A percentile compares a stretch with the other conserved stretches of the same genome.
phyloP scores from a whole-genome alignment of 1,284 basidiomycete genomes.

The Pyrrhoderma lamaoense region DNA sequence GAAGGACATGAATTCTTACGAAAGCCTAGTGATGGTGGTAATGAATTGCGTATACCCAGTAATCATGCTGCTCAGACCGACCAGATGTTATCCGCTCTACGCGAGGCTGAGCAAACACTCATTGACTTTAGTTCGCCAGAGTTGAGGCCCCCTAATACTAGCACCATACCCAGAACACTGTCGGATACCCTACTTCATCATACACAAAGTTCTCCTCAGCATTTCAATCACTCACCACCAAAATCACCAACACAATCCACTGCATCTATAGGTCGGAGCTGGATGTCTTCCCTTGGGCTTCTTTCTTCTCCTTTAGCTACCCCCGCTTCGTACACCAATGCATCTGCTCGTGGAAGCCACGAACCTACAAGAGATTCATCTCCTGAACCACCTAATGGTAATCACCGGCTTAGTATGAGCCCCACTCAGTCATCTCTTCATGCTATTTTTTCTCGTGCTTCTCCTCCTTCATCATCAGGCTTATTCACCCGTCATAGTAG shows the following conservation, averaged over 20 bases:
- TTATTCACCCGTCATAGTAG: not conserved
- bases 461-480: not conserved
- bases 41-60: not conserved
- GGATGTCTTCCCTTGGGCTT: conserved; percentile 21
- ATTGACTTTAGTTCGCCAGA: conserved; percentile 8
- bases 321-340: conserved; percentile 12
- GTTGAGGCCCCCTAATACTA: conserved; percentile 4
- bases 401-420: not conserved
- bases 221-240: conserved; percentile 2
- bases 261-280: conserved; percentile 18
- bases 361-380: not conserved
- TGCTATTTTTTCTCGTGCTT: conserved; percentile 9
- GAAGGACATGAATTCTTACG: no score
- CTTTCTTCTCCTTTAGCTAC: conserved; percentile 13
- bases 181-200: conserved; percentile 15
- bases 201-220: conserved; percentile 6
- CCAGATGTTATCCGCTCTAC: not conserved
- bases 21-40: not conserved
- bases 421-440: conserved; percentile 14
- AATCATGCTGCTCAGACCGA: not conserved
- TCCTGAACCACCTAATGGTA: not conserved
- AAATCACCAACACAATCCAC: conserved; percentile 7
- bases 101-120: conserved; percentile 10
- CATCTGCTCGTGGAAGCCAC: conserved; percentile 2
- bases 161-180: not conserved